phyloP scores from a whole-genome alignment of 2,329 filamentous ascomycete genomes.

The Ilyonectria robusta region DNA sequence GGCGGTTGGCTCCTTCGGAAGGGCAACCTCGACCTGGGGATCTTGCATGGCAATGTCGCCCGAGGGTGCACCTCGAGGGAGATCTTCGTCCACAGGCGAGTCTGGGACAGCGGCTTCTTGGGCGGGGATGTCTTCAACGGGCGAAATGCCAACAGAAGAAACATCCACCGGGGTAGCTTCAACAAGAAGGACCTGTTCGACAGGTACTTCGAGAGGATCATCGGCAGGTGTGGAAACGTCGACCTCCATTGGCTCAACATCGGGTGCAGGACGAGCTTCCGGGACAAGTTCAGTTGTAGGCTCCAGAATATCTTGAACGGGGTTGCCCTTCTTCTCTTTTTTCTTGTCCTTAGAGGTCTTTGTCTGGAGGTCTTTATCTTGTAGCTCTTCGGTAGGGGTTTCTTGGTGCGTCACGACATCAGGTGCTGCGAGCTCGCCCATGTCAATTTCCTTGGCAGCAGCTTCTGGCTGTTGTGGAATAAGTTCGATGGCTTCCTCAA shows the following conservation, averaged over 20 bases:
- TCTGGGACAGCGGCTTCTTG: slow-evolving; percentile 3
- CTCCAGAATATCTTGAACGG: background rate
- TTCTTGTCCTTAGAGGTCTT: slow-evolving; percentile 48
- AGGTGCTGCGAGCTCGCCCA: background rate
- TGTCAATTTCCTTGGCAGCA: background rate
- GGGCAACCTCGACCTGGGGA: slow-evolving; percentile 5
- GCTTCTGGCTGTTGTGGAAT: background rate
- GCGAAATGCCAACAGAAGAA: background rate
- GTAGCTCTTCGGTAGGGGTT: background rate
- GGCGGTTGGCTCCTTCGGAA: background rate
- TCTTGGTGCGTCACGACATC: background rate
- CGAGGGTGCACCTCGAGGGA: background rate
- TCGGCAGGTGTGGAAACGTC: slow-evolving; percentile 8
- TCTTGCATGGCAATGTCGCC: background rate
- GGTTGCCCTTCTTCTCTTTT: slow-evolving; percentile 29
- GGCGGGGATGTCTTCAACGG: background rate
- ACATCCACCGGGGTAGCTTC: slow-evolving; percentile 6
- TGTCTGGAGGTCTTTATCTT: slow-evolving; percentile 16
- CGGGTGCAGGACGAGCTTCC: background rate
- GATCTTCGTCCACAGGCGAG: background rate
- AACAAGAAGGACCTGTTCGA: background rate
- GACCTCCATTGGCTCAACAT: slow-evolving; percentile 2
- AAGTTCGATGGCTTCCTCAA: background rate
- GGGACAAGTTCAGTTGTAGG: background rate
- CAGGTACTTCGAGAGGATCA: background rate